phyloP scores from a whole-genome alignment of 1,284 basidiomycete species.

The Agaricales sp. region DNA sequence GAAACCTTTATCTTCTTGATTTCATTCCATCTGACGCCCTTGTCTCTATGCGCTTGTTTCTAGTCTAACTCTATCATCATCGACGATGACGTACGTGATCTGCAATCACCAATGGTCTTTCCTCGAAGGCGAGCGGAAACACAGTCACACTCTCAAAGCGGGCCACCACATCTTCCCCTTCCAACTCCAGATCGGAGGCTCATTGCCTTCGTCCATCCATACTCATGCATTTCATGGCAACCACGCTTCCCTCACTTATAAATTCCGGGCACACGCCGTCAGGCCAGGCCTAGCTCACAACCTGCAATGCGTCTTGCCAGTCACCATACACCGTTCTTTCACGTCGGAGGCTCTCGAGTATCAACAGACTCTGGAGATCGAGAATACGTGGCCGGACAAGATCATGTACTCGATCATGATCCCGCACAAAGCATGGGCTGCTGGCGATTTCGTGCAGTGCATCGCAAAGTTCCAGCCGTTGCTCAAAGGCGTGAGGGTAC shows the following conservation, averaged over 20 bases:
- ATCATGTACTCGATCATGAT: slow-evolving; percentile 85
- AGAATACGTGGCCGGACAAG: slow-evolving; percentile 95
- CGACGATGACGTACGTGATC: slow-evolving; percentile 53
- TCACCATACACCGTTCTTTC: slow-evolving; percentile 68
- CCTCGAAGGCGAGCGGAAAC: slow-evolving; percentile 67
- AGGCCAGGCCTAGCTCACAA: slow-evolving; percentile 71
- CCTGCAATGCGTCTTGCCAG: slow-evolving; percentile 49
- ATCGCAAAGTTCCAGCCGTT: slow-evolving; percentile 83
- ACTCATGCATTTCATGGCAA: slow-evolving; percentile 38
- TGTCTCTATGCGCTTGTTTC: no score
- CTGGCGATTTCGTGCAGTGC: slow-evolving; percentile 75
- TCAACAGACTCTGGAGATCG: slow-evolving; percentile 89
- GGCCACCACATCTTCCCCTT: slow-evolving; percentile 84
- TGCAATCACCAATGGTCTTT: slow-evolving; percentile 87
- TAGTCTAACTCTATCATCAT: slow-evolving; percentile 32
- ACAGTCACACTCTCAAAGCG: slow-evolving; percentile 83
- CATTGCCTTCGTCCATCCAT: slow-evolving; percentile 67
- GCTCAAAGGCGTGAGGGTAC: slow-evolving; percentile 72
- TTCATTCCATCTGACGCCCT: no score
- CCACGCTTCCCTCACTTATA: slow-evolving; percentile 71
- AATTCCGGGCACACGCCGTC: slow-evolving; percentile 73
- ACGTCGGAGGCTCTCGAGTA: slow-evolving; percentile 82
- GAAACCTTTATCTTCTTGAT: slow-evolving; percentile 13
- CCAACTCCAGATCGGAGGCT: slow-evolving; percentile 72
- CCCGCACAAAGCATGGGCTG: slow-evolving; percentile 87